phyloP scores from a whole-genome alignment of 2,329 filamentous ascomycete species.

The Fusarium gaditjirri region DNA sequence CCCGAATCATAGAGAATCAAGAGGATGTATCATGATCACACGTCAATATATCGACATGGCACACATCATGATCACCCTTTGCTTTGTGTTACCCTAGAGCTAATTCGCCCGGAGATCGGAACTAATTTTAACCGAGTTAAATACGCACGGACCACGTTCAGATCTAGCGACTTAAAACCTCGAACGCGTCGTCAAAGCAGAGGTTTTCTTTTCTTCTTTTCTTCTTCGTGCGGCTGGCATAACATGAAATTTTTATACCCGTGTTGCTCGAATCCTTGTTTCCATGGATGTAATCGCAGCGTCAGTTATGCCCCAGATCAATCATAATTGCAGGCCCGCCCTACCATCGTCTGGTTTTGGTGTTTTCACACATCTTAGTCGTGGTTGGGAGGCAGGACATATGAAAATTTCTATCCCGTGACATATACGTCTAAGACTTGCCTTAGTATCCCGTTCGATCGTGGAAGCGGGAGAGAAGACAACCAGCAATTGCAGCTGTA shows the following conservation, averaged over 20 bases:
- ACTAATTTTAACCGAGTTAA: neutral
- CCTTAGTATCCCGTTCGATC: neutral
- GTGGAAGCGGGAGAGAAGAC: neutral
- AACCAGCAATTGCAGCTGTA: neutral
- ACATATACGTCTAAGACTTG: neutral
- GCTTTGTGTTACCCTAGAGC: constrained; percentile 14
- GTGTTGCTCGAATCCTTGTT: constrained; percentile 79
- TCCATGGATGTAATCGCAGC: constrained; percentile 67
- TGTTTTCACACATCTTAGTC: constrained; percentile 46
- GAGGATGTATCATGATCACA: neutral
- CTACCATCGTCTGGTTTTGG: constrained; percentile 59
- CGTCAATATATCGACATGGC: neutral
- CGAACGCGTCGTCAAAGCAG: constrained; percentile 31
- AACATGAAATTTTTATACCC: constrained; percentile 74
- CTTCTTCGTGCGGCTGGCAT: constrained; percentile 84
- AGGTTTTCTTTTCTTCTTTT: constrained; percentile 61
- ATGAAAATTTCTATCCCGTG: constrained; percentile 24
- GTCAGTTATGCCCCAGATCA: constrained; percentile 83
- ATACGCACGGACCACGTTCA: constrained; percentile 11
- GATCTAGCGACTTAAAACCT: constrained; percentile 44
- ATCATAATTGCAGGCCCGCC: constrained; percentile 80
- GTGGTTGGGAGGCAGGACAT: constrained; percentile 58
- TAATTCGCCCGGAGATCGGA: neutral
- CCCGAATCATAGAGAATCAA: neutral
- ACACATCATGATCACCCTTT: neutral